A percentile compares a stretch with the other conserved stretches of the same genome.
Evolutionary conservation across 179 eudicot species (phyloP).

Genomic region (Beta macrorhiza): DNA sequence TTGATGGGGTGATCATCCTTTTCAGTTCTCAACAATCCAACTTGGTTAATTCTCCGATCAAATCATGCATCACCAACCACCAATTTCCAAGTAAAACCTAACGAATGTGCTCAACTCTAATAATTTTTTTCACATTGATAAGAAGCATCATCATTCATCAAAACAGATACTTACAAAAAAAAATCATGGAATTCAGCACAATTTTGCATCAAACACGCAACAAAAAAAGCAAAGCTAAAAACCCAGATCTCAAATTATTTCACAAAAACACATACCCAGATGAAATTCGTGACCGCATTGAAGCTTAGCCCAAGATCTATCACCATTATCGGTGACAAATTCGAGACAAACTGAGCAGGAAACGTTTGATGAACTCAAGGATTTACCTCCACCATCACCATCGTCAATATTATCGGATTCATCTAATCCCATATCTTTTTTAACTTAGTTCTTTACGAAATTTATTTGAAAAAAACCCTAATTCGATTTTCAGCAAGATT

Average conservation of each 20-base stretch:
- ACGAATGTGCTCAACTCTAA: neutral
- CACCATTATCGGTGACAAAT: slow-evolving; percentile 57
- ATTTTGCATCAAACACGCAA: neutral
- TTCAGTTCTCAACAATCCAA: neutral
- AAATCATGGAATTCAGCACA: neutral
- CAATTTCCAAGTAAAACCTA: neutral
- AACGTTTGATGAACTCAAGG: slow-evolving; percentile 32
- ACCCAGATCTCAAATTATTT: slow-evolving; percentile 20
- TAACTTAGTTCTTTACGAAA: neutral
- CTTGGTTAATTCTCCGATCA: neutral
- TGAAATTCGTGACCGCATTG: slow-evolving; percentile 92
- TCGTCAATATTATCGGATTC: slow-evolving; percentile 51
- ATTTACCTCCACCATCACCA: slow-evolving; percentile 39
- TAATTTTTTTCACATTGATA: neutral
- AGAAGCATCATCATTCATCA: neutral
- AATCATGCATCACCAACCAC: slow-evolving; percentile 19
- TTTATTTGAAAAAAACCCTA: slow-evolving; percentile 29
- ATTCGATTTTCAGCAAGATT: neutral
- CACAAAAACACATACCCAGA: slow-evolving; percentile 53
- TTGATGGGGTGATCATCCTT: neutral
- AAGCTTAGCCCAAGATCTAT: slow-evolving; percentile 91
- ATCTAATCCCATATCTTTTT: slow-evolving; percentile 48
- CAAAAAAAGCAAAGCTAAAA: neutral
- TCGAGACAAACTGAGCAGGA: slow-evolving; percentile 91
- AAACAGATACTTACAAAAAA: neutral